Conservation (phyloP, 139 green algal species). For the Trebouxia sp. region DNA sequence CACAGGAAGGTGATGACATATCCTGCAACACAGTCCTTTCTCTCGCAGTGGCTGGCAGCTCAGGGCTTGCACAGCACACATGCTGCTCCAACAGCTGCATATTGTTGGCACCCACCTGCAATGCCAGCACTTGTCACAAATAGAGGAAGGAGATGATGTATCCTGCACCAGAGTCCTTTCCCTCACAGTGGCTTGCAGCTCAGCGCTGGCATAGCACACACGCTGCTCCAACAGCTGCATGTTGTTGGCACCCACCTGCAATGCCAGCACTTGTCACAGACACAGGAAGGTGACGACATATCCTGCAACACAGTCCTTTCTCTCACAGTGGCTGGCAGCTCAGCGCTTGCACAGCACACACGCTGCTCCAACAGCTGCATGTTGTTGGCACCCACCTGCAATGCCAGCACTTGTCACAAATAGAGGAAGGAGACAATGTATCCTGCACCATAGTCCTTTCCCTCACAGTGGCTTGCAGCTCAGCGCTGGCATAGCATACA, state of each 20-base stretch:
- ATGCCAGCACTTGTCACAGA: too few relatives aligned
- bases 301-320: too few relatives aligned
- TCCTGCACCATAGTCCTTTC: too few relatives aligned
- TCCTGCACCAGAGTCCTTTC: too few relatives aligned
- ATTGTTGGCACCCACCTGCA: conserved; percentile 77
- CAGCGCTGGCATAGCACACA: conserved; percentile 76
- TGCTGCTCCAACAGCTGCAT: conserved; percentile 75
- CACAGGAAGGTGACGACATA: too few relatives aligned
- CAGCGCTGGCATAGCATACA: conserved; percentile 74
- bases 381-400: conserved; percentile 75
- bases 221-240: conserved; percentile 75
- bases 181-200: conserved; percentile 64
- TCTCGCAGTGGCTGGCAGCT: conserved; percentile 64
- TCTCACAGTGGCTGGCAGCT: conserved; percentile 63
- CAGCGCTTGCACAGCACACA: conserved; percentile 74
- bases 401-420: too few relatives aligned
- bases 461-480: conserved; percentile 63
- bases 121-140: too few relatives aligned
- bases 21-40: too few relatives aligned
- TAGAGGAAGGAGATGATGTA: too few relatives aligned
- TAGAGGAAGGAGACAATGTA: too few relatives aligned
- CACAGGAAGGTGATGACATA: too few relatives aligned
- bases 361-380: conserved; percentile 73
- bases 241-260: conserved; percentile 77
- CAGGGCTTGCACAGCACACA: conserved; percentile 76